Percentiles rank a stretch among this genome's conserved stretches.
Conservation (phyloP, 495 filamentous ascomycete genomes). For the Sporormia fimetaria region DNA sequence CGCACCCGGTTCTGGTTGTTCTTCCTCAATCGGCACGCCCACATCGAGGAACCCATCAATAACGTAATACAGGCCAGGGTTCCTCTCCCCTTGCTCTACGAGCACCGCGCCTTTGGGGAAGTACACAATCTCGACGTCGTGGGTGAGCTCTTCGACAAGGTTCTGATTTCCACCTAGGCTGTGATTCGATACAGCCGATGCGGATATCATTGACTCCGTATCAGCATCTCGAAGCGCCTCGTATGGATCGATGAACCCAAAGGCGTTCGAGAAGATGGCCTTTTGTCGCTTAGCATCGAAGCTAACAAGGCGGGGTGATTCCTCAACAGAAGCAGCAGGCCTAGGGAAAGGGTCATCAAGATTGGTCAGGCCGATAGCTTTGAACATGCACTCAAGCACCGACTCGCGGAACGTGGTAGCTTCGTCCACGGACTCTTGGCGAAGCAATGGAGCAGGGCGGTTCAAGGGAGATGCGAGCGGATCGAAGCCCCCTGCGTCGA, state of each 20-base stretch:
- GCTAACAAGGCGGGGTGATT: conserved; percentile 72
- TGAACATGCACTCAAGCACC: conserved; percentile 90
- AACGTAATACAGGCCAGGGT: conserved; percentile 93
- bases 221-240: conserved; percentile 75
- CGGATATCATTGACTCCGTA: conserved; percentile 69
- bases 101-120: conserved; percentile 90
- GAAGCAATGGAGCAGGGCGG: conserved; percentile 43
- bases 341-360: conserved; percentile 49
- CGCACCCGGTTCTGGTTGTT: conserved; percentile 26
- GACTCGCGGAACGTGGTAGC: conserved; percentile 79
- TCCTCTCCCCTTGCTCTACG: conserved; percentile 94
- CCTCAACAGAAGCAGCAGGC: conserved; percentile 58
- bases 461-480: conserved; percentile 40
- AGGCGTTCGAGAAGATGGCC: conserved; percentile 77
- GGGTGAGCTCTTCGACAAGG: conserved; percentile 60
- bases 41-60: conserved; percentile 96
- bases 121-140: conserved; percentile 96
- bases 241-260: conserved; percentile 87
- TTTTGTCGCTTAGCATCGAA: conserved; percentile 79
- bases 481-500: conserved; percentile 39
- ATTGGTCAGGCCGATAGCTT: conserved; percentile 73
- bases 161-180: conserved; percentile 43
- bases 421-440: conserved; percentile 68
- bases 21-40: conserved; percentile 53
- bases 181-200: conserved; percentile 45